These are phyloP conservation scores for Syzygium aromaticum DNA, from an alignment of 345 rosid genomes.

Conservation along the genomic window DNA sequence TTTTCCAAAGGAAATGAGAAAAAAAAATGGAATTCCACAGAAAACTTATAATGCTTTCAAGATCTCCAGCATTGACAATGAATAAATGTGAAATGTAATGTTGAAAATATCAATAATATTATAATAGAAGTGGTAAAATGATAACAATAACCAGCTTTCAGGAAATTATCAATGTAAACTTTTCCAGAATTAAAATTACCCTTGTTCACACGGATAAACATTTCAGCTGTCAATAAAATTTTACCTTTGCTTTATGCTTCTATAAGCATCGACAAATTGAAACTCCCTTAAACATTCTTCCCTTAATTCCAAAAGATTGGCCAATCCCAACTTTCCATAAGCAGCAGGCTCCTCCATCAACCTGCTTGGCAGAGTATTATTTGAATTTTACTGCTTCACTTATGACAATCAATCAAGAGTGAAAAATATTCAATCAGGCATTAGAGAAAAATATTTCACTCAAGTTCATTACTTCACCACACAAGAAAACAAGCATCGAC, in stretches of 20 bases:
- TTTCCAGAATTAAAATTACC: background rate
- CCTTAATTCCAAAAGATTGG: constrained; percentile 95
- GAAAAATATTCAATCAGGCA: background rate
- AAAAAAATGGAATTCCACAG: background rate
- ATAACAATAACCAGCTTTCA: background rate
- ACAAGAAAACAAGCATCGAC: background rate
- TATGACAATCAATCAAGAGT: background rate
- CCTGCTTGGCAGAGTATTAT: constrained; percentile 28
- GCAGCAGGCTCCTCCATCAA: constrained; percentile 99
- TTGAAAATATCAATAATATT: background rate
- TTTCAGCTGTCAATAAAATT: background rate
- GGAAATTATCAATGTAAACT: background rate
- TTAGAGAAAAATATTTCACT: background rate
- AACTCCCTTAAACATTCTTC: constrained; percentile 98
- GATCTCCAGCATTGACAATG: background rate
- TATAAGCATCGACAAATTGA: constrained; percentile 88
- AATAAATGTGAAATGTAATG: background rate
- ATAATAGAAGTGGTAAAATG: background rate
- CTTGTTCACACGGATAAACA: background rate
- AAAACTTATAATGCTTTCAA: background rate
- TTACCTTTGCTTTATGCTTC: constrained; percentile 96
- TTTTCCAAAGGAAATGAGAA: background rate
- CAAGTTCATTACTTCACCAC: background rate
- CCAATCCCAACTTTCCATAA: constrained; percentile 93
- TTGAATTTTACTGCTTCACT: background rate